Base-by-base conservation (phyloP, 331 rosid species). In the Quercus phellos region DNA sequence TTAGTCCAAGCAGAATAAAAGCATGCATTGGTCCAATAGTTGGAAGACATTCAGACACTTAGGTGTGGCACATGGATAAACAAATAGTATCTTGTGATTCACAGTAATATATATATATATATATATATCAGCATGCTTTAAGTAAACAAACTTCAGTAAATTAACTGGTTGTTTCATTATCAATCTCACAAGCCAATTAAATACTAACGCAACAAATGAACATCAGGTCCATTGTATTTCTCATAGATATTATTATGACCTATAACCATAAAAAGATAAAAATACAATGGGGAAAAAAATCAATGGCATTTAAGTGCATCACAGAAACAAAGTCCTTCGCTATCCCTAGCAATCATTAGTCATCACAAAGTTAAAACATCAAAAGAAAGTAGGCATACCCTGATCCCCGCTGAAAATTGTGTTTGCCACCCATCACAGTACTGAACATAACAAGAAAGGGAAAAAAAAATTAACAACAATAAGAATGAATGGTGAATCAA, bases 361-460 rank as follows among this genome's bases (percentile, higher is more conserved):
- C 51, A 58, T 68, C 54, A 56, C 34, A 53, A 11, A 55, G 27
- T 27, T 5, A 18, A 75, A 56, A 21, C 32, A 42, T 30, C 18
- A 79, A 35, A 34, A 24, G 61, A 17, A 42, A 69, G 27, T 35
- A 46, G 12, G 29, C 82, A 58, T 84, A 89, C 92, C 93, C 82
- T 91, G 63, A 94, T 91, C 80, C 99, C 98, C 30, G 93, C 97
- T 77, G 90, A 87, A 89, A 89, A 87, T 82, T 93, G 98, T 73
- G 90, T 80, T 75, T 88, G 93, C 97, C 99, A 94, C 55, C 88
- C 97, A 80, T 89, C 97, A 42, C 83, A 81, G 77, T 74, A 85
- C 97, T 94, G 86, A 68, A 82, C 81, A 83, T 70, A 80, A 83
- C 60, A 26, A 79, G 51, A 79, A 67, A 61, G 58, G 54, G 21